These are phyloP conservation scores for Caloboletus firmus DNA, from an alignment of 1,284 basidiomycete genomes.

Conservation along the genomic window DNA sequence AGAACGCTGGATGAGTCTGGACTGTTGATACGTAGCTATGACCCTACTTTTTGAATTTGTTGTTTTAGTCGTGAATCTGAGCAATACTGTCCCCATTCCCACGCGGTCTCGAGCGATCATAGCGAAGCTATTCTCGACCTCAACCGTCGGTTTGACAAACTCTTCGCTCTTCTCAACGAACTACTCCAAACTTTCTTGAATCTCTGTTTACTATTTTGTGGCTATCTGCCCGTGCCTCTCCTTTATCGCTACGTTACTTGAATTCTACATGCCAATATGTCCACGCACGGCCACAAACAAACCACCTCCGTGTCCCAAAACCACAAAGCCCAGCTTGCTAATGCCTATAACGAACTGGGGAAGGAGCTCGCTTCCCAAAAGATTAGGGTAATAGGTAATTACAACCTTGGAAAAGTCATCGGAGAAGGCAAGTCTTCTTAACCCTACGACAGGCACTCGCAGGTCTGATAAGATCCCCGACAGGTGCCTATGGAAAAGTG, in stretches of 20 bases:
- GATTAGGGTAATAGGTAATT: conserved; percentile 91
- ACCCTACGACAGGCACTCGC: conserved; percentile 12
- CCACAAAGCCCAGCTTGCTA: conserved; percentile 83
- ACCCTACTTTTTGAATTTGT: conserved; percentile 19
- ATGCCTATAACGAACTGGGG: conserved; percentile 95
- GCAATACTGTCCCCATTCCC: conserved; percentile 18
- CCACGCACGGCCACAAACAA: conserved; percentile 56
- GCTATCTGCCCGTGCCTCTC: conserved; percentile 44
- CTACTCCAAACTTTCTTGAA: conserved; percentile 16
- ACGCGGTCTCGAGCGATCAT: conserved; percentile 16
- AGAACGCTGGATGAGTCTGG: conserved; percentile 19
- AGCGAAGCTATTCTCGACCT: conserved; percentile 14
- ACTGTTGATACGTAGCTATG: conserved; percentile 29
- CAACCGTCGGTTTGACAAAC: background rate
- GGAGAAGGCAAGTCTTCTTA: conserved; percentile 77
- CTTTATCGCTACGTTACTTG: conserved; percentile 35
- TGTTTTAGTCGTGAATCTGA: conserved; percentile 22
- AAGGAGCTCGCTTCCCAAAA: conserved; percentile 89
- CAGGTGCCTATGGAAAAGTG: conserved; percentile 92
- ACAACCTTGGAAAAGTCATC: conserved; percentile 92
- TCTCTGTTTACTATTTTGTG: conserved; percentile 26
- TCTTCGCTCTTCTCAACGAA: conserved; percentile 7
- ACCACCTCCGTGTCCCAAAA: conserved; percentile 70
- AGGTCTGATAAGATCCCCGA: conserved; percentile 31
- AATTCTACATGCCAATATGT: conserved; percentile 46